These are phyloP conservation scores for Brachypodium distachyon DNA, from an alignment of 202 grass and related monocot genomes.

Conservation along the genomic window DNA sequence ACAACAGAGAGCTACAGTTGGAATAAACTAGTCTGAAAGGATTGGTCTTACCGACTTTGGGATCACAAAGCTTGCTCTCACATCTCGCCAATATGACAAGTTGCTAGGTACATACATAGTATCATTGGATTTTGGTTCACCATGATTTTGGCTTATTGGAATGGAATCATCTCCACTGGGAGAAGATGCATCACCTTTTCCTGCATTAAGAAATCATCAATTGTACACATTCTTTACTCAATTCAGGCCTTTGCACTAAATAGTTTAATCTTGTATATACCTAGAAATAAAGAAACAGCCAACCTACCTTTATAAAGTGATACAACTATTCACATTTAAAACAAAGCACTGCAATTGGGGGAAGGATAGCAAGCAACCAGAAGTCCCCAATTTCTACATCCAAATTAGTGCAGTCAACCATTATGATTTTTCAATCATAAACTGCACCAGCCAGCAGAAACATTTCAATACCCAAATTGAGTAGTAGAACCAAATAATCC, in stretches of 20 bases:
- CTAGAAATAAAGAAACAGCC: neutral
- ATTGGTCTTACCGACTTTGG: conserved; percentile 46
- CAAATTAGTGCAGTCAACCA: neutral
- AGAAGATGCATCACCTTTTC: conserved; percentile 62
- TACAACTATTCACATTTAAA: neutral
- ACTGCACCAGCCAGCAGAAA: neutral
- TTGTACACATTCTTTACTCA: neutral
- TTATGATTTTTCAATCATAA: neutral
- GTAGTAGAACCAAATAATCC: neutral
- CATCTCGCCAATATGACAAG: conserved; percentile 78
- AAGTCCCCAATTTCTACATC: neutral
- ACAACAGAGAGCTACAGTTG: neutral
- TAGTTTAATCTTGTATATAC: neutral
- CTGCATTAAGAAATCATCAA: conserved; percentile 34
- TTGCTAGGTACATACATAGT: conserved; percentile 28
- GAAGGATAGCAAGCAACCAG: neutral
- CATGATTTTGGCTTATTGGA: conserved; percentile 15
- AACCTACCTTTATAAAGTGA: neutral
- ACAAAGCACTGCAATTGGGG: neutral
- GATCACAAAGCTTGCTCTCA: conserved; percentile 81
- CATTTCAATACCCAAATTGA: neutral
- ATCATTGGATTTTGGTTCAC: conserved; percentile 43
- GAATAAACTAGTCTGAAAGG: neutral
- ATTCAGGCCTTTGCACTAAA: neutral
- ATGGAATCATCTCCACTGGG: conserved; percentile 49